Evolutionary conservation across 1,284 basidiomycete species (phyloP).

Genomic region (Leccinum variabile): DNA sequence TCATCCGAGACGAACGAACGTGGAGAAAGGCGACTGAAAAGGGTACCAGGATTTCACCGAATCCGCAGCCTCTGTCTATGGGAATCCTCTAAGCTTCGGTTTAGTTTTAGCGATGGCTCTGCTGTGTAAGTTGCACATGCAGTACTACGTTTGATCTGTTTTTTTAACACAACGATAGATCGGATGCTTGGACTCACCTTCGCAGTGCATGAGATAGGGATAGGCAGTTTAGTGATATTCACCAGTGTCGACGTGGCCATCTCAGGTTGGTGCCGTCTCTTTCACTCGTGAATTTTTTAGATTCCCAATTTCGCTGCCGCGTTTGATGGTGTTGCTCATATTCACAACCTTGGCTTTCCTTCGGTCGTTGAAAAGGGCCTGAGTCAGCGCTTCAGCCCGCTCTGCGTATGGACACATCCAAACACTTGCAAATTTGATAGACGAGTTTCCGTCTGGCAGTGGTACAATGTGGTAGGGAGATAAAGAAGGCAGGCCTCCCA

Average conservation of each 20-base stretch:
- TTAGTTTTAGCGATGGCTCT: slow-evolving; percentile 28
- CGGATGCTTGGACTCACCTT: slow-evolving; percentile 37
- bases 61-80: slow-evolving; percentile 26
- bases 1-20: slow-evolving; percentile 29
- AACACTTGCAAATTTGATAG: no score
- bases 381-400: no score
- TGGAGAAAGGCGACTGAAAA: slow-evolving; percentile 28
- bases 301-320: no score
- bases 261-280: no score
- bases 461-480: no score
- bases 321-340: no score
- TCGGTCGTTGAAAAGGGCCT: no score
- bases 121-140: slow-evolving; percentile 26
- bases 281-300: no score
- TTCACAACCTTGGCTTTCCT: no score
- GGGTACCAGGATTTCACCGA: slow-evolving; percentile 17
- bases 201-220: slow-evolving; percentile 12
- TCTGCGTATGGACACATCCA: no score
- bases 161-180: slow-evolving; percentile 14
- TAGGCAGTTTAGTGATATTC: slow-evolving; percentile 11
- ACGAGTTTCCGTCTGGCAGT: no score
- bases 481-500: no score
- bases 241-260: slow-evolving; percentile 30
- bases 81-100: slow-evolving; percentile 14
- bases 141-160: background rate